Evolutionary conservation across 2,329 filamentous ascomycete species (phyloP).

Genomic region (Myriosclerotinia scirpicola): DNA sequence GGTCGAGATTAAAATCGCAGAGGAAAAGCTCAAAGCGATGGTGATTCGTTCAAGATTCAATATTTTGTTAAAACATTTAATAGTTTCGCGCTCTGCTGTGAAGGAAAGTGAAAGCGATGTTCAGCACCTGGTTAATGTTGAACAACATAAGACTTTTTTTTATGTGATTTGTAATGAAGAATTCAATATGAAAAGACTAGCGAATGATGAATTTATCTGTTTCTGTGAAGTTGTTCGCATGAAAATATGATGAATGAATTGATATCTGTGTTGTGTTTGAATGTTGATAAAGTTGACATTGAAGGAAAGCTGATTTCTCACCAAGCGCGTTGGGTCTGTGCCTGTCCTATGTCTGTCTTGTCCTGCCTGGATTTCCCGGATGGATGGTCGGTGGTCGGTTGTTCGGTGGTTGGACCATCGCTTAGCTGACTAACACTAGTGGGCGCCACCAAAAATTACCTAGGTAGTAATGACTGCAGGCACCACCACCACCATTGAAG

Average conservation of each 20-base stretch:
- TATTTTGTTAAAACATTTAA: constrained; percentile 21
- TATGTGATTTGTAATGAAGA: neutral
- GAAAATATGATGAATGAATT: constrained; percentile 17
- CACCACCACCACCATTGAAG: neutral
- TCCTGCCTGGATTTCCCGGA: constrained; percentile 21
- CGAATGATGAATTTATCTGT: neutral
- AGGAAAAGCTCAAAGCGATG: neutral
- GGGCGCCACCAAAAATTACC: constrained; percentile 14
- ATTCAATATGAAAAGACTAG: neutral
- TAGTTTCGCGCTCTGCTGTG: constrained; percentile 18
- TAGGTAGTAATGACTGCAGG: neutral
- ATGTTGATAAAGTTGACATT: constrained; percentile 1
- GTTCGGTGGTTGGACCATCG: neutral
- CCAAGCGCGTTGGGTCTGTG: constrained; percentile 11
- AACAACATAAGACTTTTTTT: no score
- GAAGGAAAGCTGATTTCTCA: constrained; percentile 20
- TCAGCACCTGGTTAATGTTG: no score
- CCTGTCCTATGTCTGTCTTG: neutral
- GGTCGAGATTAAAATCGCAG: neutral
- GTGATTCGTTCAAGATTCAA: constrained; percentile 8
- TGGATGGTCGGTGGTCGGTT: neutral
- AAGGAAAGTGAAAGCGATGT: neutral
- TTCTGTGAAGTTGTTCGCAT: neutral
- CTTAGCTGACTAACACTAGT: constrained; percentile 18
- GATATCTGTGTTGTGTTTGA: neutral